These are phyloP conservation scores for Candida glucosophila DNA, from an alignment of 1,139 yeast genomes.

Conservation along the genomic window DNA sequence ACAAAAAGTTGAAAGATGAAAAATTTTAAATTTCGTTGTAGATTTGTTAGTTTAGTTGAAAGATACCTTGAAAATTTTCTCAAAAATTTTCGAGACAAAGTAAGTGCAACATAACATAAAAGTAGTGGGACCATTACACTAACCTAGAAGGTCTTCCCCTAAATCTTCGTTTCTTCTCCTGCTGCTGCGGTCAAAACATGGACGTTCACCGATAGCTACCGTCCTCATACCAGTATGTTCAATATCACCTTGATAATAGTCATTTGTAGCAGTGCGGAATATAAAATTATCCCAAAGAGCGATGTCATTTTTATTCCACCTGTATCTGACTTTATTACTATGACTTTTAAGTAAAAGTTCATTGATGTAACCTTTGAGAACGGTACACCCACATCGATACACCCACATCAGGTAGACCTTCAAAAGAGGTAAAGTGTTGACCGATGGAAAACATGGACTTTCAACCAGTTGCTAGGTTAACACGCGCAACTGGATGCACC, in stretches of 20 bases:
- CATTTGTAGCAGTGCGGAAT: constrained; percentile 36
- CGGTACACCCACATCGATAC: constrained; percentile 17
- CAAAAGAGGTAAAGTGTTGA: constrained; percentile 5
- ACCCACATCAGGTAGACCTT: constrained; percentile 16
- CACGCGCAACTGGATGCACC: constrained; percentile 18
- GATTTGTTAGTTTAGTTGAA: no score
- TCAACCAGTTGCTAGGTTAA: constrained; percentile 24
- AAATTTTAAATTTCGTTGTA: no score
- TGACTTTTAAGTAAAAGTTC: constrained; percentile 15
- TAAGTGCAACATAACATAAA: no score
- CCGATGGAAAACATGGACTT: constrained; percentile 16
- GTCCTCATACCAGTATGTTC: constrained; percentile 6
- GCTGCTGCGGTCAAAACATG: constrained; percentile 4
- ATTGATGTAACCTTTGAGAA: constrained; percentile 16
- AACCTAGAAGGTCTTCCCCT: no score
- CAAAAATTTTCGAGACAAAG: no score
- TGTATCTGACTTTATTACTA: constrained; percentile 37
- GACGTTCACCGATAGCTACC: constrained; percentile 6
- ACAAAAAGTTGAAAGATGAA: no score
- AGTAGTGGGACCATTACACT: no score
- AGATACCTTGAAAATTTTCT: no score
- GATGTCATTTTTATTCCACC: constrained; percentile 37
- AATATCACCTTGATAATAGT: constrained; percentile 14
- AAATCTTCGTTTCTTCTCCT: constrained; percentile 4
- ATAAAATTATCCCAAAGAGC: constrained; percentile 45